Conservation (phyloP, 352 stramenopile genomes). For the Discostella stelligera region DNA sequence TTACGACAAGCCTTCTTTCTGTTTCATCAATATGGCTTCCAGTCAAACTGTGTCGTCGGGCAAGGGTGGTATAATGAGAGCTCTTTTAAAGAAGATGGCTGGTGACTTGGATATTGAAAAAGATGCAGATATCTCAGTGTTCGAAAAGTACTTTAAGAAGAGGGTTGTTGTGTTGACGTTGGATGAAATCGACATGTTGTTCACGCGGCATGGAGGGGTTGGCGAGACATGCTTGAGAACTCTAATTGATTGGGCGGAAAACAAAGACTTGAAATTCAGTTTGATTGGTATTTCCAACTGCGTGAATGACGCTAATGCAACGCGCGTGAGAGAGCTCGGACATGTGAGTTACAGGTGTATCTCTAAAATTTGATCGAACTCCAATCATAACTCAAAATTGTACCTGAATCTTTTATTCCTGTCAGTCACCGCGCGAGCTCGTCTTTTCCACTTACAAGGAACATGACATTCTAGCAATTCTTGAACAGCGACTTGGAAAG, state of each 20-base stretch:
- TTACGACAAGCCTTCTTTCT: slow-evolving; percentile 35
- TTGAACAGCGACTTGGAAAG: slow-evolving; percentile 51
- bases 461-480: slow-evolving; percentile 54
- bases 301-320: slow-evolving; percentile 50
- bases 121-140: slow-evolving; percentile 12
- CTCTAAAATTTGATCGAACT: background rate
- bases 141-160: slow-evolving; percentile 32
- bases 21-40: slow-evolving; percentile 41
- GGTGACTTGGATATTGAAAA: slow-evolving; percentile 22
- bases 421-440: slow-evolving; percentile 32
- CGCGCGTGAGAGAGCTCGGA: slow-evolving; percentile 50
- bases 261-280: slow-evolving; percentile 51
- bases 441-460: slow-evolving; percentile 64
- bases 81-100: slow-evolving; percentile 37
- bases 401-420: background rate
- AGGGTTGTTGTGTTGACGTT: slow-evolving; percentile 60
- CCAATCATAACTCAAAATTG: background rate
- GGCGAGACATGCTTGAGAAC: slow-evolving; percentile 48
- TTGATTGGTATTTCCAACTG: slow-evolving; percentile 78
- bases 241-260: slow-evolving; percentile 42
- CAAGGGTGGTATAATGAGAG: slow-evolving; percentile 32
- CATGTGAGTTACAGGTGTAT: slow-evolving; percentile 47
- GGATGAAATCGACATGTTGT: slow-evolving; percentile 72
- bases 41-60: background rate
- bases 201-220: slow-evolving; percentile 33